Conservation (phyloP, 2,329 filamentous ascomycete species). For the Colletotrichum destructivum region DNA sequence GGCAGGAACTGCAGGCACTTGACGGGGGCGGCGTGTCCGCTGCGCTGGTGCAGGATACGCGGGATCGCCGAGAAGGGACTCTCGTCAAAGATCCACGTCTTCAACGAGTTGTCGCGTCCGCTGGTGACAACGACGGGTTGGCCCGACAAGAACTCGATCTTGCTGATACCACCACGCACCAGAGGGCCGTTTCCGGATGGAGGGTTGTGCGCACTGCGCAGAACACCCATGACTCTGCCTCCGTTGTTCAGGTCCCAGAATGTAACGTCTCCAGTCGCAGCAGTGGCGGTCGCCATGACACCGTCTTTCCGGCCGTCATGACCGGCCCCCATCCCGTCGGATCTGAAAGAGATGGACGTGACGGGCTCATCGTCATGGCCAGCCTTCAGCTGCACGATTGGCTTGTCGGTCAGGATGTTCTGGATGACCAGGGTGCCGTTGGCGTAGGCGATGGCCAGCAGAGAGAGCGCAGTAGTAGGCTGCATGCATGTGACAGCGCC, state of each 20-base stretch:
- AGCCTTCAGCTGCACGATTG: constrained; percentile 78
- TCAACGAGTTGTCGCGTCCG: constrained; percentile 92
- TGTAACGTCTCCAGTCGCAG: constrained; percentile 86
- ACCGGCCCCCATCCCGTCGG: constrained; percentile 89
- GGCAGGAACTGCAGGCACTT: constrained; percentile 89
- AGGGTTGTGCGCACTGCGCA: constrained; percentile 90
- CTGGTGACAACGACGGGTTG: constrained; percentile 93
- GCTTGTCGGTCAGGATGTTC: constrained; percentile 84
- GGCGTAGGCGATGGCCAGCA: constrained; percentile 90
- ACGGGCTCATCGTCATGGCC: constrained; percentile 77
- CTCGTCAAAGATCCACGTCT: constrained; percentile 97
- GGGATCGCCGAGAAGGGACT: constrained; percentile 90
- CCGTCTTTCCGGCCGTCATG: constrained; percentile 88
- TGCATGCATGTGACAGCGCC: constrained; percentile 91
- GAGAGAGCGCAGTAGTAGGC: constrained; percentile 85
- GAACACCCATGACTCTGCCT: constrained; percentile 86
- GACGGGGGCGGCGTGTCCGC: constrained; percentile 90
- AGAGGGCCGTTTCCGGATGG: constrained; percentile 68
- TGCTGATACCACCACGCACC: constrained; percentile 85
- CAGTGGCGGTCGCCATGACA: constrained; percentile 93
- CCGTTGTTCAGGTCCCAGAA: constrained; percentile 97
- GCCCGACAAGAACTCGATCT: constrained; percentile 88
- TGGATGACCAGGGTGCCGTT: constrained; percentile 85
- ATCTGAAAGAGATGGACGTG: constrained; percentile 90
- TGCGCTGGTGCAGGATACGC: constrained; percentile 86